Base-by-base conservation (phyloP, 495 filamentous ascomycete genomes). In the Oidiodendron maius region DNA sequence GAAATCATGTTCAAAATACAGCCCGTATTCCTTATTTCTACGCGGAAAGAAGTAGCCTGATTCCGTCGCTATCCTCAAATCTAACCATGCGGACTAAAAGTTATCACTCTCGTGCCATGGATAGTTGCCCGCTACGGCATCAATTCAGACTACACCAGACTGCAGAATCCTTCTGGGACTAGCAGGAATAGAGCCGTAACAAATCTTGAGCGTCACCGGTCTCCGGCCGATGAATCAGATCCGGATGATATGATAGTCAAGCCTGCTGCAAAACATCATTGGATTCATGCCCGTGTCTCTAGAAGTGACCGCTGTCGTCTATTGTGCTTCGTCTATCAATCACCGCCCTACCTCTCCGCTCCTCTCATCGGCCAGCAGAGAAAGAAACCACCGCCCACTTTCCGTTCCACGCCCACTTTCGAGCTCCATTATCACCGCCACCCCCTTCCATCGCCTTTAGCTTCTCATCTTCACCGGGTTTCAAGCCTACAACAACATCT, bases 361-460 rank as follows among this genome's bases (percentile, higher is more conserved):
- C n/a, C n/a, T 15, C 2, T 18, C 23, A 28, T 3, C 41, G 24
- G 13, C 21, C 41, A 44, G 23, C 23, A 15, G 75, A 94, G 57
- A 96, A 95, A 17, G 89, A 91, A 11, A 93, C 82, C 26, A 97
- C 88, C 2, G 91, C 93, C 88, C 88, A 97, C 67, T 96, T 97
- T 8, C 93, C 93, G 62, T 78, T 87, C 91, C 91, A 97, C 1
- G 90, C 93, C 93, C 93, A 98, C 64, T 91, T 91, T 51, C 93
- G 77, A 16, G 79, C 75, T 13, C 84, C 83, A 11, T 70, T 73
- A 50, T 86, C 80, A 5, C 77, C 83, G 8, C 81, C 84, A 1
- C 83, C 88, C 12, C 73, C 80, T 37, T 87, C 82, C 55, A 63
- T 74, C 4, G 71, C 69, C 52, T 76, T 80, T 38, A 98, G 66